phyloP scores from a whole-genome alignment of 108 stramenopile species.

The Ochromonas danica region DNA sequence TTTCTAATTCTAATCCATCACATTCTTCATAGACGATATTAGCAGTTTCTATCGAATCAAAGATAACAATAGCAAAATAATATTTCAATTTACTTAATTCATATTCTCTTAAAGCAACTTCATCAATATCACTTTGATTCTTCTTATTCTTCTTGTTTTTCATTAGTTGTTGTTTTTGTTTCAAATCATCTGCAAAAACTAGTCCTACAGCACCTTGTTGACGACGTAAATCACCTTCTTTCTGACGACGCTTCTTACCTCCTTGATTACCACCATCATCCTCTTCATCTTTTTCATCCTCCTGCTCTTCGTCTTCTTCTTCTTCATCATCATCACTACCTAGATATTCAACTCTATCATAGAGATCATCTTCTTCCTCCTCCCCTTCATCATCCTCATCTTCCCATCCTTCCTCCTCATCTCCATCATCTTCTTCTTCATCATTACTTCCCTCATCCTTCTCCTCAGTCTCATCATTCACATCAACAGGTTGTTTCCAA shows the following conservation, averaged over 20 bases:
- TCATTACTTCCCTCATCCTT: not conserved
- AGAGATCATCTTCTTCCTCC: not conserved
- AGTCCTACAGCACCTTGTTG: not conserved
- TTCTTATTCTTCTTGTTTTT: conserved; percentile 42
- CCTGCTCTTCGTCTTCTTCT: conserved; percentile 43
- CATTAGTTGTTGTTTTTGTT: conserved; percentile 39
- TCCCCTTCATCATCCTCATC: conserved; percentile 1
- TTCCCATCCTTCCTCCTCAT: conserved; percentile 11
- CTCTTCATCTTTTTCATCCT: conserved; percentile 48
- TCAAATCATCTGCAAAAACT: not conserved
- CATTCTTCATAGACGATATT: conserved; percentile 77
- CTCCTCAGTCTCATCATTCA: conserved; percentile 35
- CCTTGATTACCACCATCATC: not conserved
- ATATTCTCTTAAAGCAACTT: conserved; percentile 82
- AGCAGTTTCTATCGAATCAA: conserved; percentile 66
- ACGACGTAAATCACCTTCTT: conserved; percentile 2
- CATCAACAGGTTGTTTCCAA: conserved; percentile 55
- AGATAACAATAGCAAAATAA: conserved; percentile 89
- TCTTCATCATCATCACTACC: conserved; percentile 33
- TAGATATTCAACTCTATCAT: conserved; percentile 24
- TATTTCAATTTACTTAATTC: conserved; percentile 89
- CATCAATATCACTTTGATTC: conserved; percentile 48
- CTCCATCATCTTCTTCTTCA: not conserved
- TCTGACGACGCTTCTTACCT: conserved; percentile 27
- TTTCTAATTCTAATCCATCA: conserved; percentile 93